These are phyloP conservation scores for Saussurea involucrata DNA, from an alignment of 129 eudicot species.

Conservation along the genomic window DNA sequence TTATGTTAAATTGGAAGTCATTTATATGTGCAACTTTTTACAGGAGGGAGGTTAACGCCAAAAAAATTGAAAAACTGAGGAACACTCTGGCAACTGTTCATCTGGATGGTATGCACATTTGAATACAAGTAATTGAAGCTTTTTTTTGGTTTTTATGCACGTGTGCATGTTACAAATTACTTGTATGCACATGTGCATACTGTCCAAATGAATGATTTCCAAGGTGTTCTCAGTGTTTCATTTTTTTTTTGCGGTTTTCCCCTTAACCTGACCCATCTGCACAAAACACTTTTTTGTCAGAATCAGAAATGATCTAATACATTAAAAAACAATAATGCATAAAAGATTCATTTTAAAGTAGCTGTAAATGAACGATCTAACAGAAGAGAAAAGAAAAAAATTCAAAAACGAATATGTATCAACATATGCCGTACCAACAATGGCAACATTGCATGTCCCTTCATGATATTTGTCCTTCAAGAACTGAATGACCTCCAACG, in stretches of 20 bases:
- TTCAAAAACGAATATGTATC: neutral
- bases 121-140: no score
- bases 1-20: neutral
- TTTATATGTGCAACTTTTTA: neutral
- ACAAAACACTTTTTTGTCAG: neutral
- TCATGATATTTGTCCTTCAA: slow-evolving; percentile 84
- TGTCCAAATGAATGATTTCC: no score
- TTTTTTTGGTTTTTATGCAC: no score
- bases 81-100: no score
- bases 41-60: no score
- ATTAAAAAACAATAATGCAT: neutral
- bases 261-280: no score
- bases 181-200: no score
- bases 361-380: neutral
- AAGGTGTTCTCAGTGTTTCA: no score
- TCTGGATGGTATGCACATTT: no score
- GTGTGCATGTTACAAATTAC: no score
- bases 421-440: slow-evolving; percentile 58
- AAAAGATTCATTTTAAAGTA: neutral
- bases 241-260: no score
- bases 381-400: neutral
- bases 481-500: slow-evolving; percentile 76
- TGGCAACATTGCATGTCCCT: slow-evolving; percentile 83
- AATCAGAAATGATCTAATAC: neutral
- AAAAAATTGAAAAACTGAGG: no score